phyloP scores from a whole-genome alignment of 169 alveolate species.

The Plasmodium ovale region DNA sequence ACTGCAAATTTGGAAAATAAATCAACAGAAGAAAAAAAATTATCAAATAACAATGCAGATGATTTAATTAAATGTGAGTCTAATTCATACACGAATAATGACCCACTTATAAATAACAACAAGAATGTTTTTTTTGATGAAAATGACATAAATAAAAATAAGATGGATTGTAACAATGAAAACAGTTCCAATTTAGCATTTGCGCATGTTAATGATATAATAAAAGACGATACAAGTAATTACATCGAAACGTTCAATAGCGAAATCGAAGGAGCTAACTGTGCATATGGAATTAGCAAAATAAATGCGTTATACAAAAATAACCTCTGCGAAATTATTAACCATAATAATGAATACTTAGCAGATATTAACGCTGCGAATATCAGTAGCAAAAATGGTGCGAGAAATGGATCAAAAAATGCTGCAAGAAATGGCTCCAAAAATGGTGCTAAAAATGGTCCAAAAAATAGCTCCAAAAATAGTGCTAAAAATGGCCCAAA shows the following conservation, averaged over 20 bases:
- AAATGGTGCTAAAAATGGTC: no score
- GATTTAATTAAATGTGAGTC: conserved; percentile 15
- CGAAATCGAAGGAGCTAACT: conserved; percentile 1
- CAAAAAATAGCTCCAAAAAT: no score
- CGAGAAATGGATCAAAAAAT: no score
- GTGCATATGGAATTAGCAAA: conserved; percentile 10
- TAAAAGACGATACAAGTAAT: conserved; percentile 4
- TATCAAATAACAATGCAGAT: neutral
- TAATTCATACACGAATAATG: conserved; percentile 15
- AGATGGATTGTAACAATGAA: conserved; percentile 12
- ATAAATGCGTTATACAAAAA: conserved; percentile 16
- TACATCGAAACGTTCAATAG: conserved; percentile 34
- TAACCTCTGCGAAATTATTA: conserved; percentile 11
- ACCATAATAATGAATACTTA: conserved; percentile 23
- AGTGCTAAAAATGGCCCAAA: no score
- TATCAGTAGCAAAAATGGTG: no score
- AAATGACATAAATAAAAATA: conserved; percentile 26
- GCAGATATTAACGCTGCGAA: conserved; percentile 5
- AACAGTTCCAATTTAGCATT: conserved; percentile 11
- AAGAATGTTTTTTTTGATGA: conserved; percentile 15
- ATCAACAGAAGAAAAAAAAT: conserved; percentile 6
- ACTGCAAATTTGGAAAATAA: conserved; percentile 19
- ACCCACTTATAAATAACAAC: conserved; percentile 11
- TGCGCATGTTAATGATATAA: conserved; percentile 17
- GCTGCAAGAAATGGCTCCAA: no score